Evolutionary conservation across 1,284 basidiomycete species (phyloP), one percentile per base, ranked within the genome.

Genomic region (Cutaneotrichosporon dermatis): DNA sequence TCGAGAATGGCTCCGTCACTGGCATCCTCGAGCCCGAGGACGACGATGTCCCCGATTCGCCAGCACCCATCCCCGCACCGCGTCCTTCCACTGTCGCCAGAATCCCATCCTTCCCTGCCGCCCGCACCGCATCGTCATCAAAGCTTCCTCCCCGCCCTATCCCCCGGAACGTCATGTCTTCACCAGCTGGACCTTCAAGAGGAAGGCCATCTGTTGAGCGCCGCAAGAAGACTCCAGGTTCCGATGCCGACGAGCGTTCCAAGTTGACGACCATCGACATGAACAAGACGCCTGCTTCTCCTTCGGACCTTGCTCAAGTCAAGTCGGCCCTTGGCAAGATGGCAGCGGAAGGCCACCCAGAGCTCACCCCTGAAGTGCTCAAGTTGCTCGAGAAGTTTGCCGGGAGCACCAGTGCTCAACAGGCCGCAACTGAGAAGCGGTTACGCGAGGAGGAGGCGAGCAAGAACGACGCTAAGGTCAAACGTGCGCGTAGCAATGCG

Each of bases 311-410:
- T 25, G 25, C 25, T 25, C 44, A 46, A 15, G 50, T 51, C 15
- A n/a, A 15, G 16, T 15, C 37, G 10, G 50, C 50, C n/a, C 13
- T 51, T 16, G 37, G 13, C 39, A 39, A 41, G 50, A 39, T 51
- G 15, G 41, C 50, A 6, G 39, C 39, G 4, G 37, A 39, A 40
- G 37, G 37, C 13, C 39, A 25, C 25, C 25, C 25, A 25, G 37
- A 45, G 10, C 54, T 43, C 12, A 64, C 55, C 6, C 73, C 73
- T 6, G 68, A 67, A 3, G 71, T 75, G 61, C 55, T 73, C 37
- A 62, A 62, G 41, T 66, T 70, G 61, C 57, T 75, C 35, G 65
- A 69, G 39, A 67, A 68, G 45, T 59, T 72, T 10, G 68, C 69
- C 4, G 70, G 70, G 2, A 55, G 61, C 15, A 62, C 62, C 4